A percentile compares a stretch with the other conserved stretches of the same genome.
phyloP scores from a whole-genome alignment of 441 rosid genomes.

The Syzygium syzygioides region DNA sequence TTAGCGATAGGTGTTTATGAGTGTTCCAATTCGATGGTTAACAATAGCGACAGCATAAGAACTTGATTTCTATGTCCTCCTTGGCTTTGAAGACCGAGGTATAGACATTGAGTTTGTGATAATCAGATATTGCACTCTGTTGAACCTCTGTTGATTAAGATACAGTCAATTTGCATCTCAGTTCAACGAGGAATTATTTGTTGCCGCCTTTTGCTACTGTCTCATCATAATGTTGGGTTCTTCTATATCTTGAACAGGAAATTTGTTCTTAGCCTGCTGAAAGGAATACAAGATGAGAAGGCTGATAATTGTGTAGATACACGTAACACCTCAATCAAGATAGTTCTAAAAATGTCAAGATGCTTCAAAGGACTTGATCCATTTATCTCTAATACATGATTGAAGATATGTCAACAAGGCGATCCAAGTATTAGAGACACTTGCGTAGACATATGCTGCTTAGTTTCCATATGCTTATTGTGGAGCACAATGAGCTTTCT shows the following conservation, averaged over 20 bases:
- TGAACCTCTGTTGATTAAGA: neutral
- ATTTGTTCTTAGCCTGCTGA: neutral
- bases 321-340: accelerated
- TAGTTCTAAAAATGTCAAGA: neutral
- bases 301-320: neutral
- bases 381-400: neutral
- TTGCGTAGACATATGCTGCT: neutral
- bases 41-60: neutral
- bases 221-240: neutral
- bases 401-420: neutral
- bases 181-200: neutral
- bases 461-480: neutral
- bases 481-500: neutral
- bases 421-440: neutral
- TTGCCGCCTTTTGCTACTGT: neutral
- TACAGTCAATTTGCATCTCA: neutral
- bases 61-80: neutral
- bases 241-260: neutral
- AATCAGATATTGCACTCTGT: neutral
- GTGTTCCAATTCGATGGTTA: neutral
- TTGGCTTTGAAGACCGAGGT: neutral
- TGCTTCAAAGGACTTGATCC: neutral
- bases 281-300: neutral
- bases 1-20: neutral
- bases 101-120: neutral